These are phyloP conservation scores for Vicia faba DNA, from an alignment of 306 rosid genomes.

Conservation along the genomic window DNA sequence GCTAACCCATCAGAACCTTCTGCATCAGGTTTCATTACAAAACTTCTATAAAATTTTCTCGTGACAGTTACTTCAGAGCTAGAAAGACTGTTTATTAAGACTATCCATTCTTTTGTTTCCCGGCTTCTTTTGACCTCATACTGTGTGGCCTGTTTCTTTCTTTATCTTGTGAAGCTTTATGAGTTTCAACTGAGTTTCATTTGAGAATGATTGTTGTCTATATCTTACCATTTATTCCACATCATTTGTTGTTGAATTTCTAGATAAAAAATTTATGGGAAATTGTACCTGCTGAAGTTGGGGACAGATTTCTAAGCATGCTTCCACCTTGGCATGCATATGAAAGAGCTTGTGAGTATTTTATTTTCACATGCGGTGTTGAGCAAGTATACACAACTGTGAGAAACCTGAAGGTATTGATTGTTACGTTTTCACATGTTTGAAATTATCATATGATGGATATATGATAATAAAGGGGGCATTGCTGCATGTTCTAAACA, in stretches of 20 bases:
- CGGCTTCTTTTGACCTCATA: not conserved
- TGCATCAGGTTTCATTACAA: conserved; percentile 77
- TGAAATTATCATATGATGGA: too few species aligned
- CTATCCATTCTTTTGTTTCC: not conserved
- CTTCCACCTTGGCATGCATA: conserved; percentile 99
- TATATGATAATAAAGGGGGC: too few species aligned
- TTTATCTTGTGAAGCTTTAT: too few species aligned
- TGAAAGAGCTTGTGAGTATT: conserved; percentile 90
- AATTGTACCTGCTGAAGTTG: conserved; percentile 71
- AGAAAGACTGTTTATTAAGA: not conserved
- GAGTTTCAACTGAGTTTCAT: conserved; percentile 29
- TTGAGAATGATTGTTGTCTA: conserved; percentile 29
- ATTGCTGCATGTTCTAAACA: not conserved
- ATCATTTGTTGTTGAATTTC: conserved; percentile 35
- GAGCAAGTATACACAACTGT: conserved; percentile 86
- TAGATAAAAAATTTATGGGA: conserved; percentile 79
- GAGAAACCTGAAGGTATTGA: conserved; percentile 82
- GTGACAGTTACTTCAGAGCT: conserved; percentile 15
- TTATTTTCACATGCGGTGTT: conserved; percentile 66
- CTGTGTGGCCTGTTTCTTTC: too few species aligned
- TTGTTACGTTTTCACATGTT: conserved; percentile 29
- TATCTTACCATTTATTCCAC: conserved; percentile 18
- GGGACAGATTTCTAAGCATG: conserved; percentile 94
- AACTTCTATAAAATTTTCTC: conserved; percentile 21
- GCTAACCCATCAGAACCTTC: conserved; percentile 87